Percentiles rank a stretch among this genome's conserved stretches.
phyloP scores from a whole-genome alignment of 2,329 filamentous ascomycete genomes.

The Alternaria burnsii region DNA sequence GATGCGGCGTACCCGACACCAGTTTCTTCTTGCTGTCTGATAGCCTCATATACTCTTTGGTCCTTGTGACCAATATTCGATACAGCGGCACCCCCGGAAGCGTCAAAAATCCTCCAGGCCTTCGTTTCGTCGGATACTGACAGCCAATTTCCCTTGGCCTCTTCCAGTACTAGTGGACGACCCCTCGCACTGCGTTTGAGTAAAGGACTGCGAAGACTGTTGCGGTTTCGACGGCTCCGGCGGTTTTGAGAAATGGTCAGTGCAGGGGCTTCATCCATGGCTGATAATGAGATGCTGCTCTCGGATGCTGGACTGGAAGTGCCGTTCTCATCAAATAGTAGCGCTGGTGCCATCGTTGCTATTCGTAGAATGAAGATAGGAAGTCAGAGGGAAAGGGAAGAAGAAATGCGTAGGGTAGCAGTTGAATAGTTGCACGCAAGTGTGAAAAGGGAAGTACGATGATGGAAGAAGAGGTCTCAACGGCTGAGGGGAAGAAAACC shows the following conservation, averaged over 20 bases:
- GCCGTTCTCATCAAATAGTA: conserved; percentile 9
- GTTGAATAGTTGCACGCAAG: background rate
- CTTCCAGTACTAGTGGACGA: conserved; percentile 58
- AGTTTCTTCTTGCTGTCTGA: conserved; percentile 65
- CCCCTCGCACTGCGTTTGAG: conserved; percentile 62
- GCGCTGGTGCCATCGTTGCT: conserved; percentile 15
- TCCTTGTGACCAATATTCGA: conserved; percentile 75
- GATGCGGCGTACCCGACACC: conserved; percentile 44
- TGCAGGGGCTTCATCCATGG: background rate
- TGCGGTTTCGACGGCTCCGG: background rate
- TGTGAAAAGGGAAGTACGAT: background rate
- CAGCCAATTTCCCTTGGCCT: conserved; percentile 61
- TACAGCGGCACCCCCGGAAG: conserved; percentile 76
- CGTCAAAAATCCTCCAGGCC: conserved; percentile 70
- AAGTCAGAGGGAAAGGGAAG: background rate
- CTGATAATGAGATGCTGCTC: conserved; percentile 1
- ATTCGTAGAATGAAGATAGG: background rate
- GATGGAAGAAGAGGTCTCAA: background rate
- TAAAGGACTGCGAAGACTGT: conserved; percentile 32
- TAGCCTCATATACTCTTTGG: conserved; percentile 66
- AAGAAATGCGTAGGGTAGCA: background rate
- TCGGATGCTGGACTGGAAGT: background rate
- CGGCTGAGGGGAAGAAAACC: background rate
- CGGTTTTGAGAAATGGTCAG: background rate
- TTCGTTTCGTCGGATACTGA: conserved; percentile 55